Evolutionary conservation across 345 rosid genomes (phyloP).

Genomic region (Rubroshorea leprosula): DNA sequence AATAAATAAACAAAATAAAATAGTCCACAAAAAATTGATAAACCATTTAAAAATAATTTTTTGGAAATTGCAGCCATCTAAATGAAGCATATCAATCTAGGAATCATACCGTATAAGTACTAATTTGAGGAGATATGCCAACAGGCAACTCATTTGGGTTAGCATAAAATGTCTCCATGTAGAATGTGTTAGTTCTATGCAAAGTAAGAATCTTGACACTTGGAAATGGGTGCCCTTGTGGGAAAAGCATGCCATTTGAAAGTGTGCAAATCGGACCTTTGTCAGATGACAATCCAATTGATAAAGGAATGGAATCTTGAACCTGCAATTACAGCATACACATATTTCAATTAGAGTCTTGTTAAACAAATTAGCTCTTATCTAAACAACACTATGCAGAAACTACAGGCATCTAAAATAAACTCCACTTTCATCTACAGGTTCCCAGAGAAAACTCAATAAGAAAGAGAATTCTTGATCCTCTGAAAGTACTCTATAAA

Average conservation of each 20-base stretch:
- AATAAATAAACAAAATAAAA: neutral
- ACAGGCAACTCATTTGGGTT: conserved; percentile 41
- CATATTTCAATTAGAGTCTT: neutral
- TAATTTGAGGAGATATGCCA: conserved; percentile 35
- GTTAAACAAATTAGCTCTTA: neutral
- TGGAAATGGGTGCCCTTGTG: conserved; percentile 65
- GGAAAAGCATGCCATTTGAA: conserved; percentile 52
- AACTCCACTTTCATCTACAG: neutral
- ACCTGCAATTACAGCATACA: conserved; percentile 38
- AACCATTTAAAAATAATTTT: neutral
- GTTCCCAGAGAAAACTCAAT: neutral
- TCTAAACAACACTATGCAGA: conserved; percentile 3
- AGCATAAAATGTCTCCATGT: conserved; percentile 56
- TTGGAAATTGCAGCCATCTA: neutral
- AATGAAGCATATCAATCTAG: neutral
- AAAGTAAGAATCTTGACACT: conserved; percentile 62
- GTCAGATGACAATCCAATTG: conserved; percentile 59
- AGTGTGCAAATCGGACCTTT: conserved; percentile 43
- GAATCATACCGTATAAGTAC: conserved; percentile 45
- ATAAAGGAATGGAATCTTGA: conserved; percentile 73
- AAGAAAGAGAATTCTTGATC: neutral
- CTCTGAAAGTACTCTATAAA: neutral
- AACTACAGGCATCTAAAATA: neutral
- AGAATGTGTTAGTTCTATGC: conserved; percentile 40
- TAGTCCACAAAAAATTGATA: neutral